These are phyloP conservation scores for Saraca asoca DNA, from an alignment of 331 rosid species.

Conservation along the genomic window DNA sequence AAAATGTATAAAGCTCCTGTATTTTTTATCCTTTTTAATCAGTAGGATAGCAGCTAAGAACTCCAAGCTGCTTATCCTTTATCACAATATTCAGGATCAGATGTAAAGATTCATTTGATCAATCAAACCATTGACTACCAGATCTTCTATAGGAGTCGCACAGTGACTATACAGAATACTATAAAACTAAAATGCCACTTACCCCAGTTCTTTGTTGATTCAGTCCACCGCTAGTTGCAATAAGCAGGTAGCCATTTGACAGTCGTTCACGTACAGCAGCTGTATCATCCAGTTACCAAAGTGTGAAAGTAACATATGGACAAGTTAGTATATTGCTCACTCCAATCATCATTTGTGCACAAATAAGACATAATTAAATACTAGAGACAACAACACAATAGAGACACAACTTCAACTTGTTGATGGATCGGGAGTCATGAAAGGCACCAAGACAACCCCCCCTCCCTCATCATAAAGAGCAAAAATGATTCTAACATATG, in stretches of 20 bases:
- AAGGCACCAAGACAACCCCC: too few species aligned
- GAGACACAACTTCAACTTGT: slow-evolving; percentile 3
- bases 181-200: slow-evolving; percentile 42
- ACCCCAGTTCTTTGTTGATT: slow-evolving; percentile 99
- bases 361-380: background rate
- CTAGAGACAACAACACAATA: slow-evolving; percentile 2
- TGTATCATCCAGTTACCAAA: slow-evolving; percentile 41
- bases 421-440: background rate
- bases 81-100: background rate
- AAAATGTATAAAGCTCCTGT: background rate
- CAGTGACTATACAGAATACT: slow-evolving; percentile 2
- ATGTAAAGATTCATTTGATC: slow-evolving; percentile 8
- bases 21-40: background rate
- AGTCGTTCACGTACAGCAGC: slow-evolving; percentile 61
- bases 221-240: slow-evolving; percentile 95
- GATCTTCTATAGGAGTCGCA: slow-evolving; percentile 12
- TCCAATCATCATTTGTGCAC: background rate
- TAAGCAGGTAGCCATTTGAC: slow-evolving; percentile 89
- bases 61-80: background rate
- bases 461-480: background rate
- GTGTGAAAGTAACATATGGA: slow-evolving; percentile 17
- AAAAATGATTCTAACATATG: background rate
- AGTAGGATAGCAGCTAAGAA: slow-evolving; percentile 15
- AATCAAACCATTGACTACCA: slow-evolving; percentile 4
- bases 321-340: slow-evolving; percentile 21